phyloP scores from a whole-genome alignment of 2,329 filamentous ascomycete species.

The Nemania diffusa region DNA sequence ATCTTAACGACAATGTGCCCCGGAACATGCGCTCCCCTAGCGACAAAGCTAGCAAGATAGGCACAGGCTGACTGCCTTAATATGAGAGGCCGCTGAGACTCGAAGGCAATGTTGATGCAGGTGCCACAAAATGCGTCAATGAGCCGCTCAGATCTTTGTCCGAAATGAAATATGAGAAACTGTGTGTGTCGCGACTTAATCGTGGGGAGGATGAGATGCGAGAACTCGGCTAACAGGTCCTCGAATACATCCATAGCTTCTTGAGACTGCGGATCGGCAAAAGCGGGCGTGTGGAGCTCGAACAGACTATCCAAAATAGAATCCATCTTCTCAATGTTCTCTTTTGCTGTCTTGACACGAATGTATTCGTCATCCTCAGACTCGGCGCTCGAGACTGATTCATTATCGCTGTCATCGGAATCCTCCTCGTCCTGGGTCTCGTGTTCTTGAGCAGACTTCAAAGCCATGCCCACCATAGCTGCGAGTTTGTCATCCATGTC shows the following conservation, averaged over 20 bases:
- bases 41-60: slow-evolving; percentile 94
- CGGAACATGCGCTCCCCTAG: slow-evolving; percentile 85
- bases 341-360: slow-evolving; percentile 77
- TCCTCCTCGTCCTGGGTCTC: slow-evolving; percentile 65
- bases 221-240: slow-evolving; percentile 85
- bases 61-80: slow-evolving; percentile 86
- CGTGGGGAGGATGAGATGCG: slow-evolving; percentile 86
- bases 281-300: slow-evolving; percentile 78
- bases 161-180: slow-evolving; percentile 95
- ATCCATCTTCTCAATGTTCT: slow-evolving; percentile 91
- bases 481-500: slow-evolving; percentile 91
- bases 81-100: slow-evolving; percentile 75
- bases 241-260: slow-evolving; percentile 79
- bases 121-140: slow-evolving; percentile 85
- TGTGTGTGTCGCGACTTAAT: slow-evolving; percentile 94
- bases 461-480: slow-evolving; percentile 72
- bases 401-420: slow-evolving; percentile 71
- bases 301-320: slow-evolving; percentile 89
- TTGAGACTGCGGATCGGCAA: slow-evolving; percentile 74
- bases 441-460: slow-evolving; percentile 54
- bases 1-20: slow-evolving; percentile 81
- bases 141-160: slow-evolving; percentile 80
- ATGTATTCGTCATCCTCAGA: slow-evolving; percentile 71
- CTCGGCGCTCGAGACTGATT: slow-evolving; percentile 77
- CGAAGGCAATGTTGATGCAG: slow-evolving; percentile 77